Conservation (phyloP, 768 basidiomycete genomes). For the Mrakia hoshinonis region DNA sequence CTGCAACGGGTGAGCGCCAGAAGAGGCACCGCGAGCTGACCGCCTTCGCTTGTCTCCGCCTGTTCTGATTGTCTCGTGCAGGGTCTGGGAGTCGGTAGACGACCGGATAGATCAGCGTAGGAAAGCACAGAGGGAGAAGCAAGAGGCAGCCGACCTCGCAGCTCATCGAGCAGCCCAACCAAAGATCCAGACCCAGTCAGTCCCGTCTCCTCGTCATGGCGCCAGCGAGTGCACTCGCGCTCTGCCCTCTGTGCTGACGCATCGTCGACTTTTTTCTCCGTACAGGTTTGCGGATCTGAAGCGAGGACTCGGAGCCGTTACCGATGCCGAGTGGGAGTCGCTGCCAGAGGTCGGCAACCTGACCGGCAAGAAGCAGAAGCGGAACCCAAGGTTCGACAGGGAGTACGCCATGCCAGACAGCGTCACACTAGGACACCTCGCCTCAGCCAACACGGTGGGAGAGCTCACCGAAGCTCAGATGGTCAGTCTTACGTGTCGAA, state of each 20-base stretch:
- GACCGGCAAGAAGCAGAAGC: constrained; percentile 76
- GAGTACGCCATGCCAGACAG: constrained; percentile 91
- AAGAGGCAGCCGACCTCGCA: constrained; percentile 62
- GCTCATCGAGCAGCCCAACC: constrained; percentile 78
- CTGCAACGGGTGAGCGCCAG: neutral
- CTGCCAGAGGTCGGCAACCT: constrained; percentile 95
- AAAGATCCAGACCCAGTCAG: constrained; percentile 76
- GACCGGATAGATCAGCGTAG: constrained; percentile 80
- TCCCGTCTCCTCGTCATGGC: neutral
- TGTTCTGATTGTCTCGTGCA: neutral
- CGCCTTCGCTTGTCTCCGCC: neutral
- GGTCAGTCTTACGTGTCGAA: constrained; percentile 43
- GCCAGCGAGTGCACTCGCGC: neutral
- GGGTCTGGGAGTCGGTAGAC: constrained; percentile 86
- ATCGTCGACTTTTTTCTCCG: neutral
- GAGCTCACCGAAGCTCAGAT: constrained; percentile 64
- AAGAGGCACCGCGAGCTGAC: constrained; percentile 4
- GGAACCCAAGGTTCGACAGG: constrained; percentile 46
- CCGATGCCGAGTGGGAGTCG: constrained; percentile 86
- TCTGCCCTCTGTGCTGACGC: neutral
- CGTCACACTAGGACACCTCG: constrained; percentile 74
- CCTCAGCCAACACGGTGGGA: constrained; percentile 66
- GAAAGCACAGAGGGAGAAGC: constrained; percentile 65
- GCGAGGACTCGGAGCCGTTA: constrained; percentile 72
- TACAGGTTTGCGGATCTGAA: constrained; percentile 76